Conservation (phyloP, 73 alveolate species). For the Symbiodinium pilosum region DNA sequence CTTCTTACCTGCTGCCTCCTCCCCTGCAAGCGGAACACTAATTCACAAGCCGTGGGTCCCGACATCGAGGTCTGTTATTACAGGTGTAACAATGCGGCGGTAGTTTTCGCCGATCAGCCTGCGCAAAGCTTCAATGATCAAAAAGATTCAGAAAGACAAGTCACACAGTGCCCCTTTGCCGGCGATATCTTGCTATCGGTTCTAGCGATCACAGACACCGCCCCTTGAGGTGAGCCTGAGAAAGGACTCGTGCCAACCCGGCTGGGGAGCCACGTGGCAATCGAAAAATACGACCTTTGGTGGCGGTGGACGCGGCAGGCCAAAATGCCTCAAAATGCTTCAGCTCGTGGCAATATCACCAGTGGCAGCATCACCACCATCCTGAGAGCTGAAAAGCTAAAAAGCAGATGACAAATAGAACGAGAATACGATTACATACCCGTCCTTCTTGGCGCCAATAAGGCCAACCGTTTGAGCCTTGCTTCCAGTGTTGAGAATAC, state of each 20-base stretch:
- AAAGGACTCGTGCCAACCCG: constrained; percentile 95
- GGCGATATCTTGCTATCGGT: no score
- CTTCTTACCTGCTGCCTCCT: no score
- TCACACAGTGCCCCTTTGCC: no score
- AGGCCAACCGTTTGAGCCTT: constrained; percentile 86
- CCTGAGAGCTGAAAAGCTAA: background rate
- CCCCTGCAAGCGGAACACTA: no score
- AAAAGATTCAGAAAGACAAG: no score
- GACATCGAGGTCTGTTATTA: constrained; percentile 84
- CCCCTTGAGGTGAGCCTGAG: constrained; percentile 45
- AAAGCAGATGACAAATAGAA: no score
- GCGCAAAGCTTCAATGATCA: no score
- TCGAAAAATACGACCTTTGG: constrained; percentile 48
- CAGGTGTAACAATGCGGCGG: constrained; percentile 87
- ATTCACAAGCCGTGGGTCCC: constrained; percentile 45
- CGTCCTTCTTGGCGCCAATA: constrained; percentile 77
- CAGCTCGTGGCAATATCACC: constrained; percentile 33
- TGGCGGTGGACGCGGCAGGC: background rate
- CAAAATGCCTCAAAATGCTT: background rate
- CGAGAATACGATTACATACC: no score
- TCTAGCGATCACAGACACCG: no score
- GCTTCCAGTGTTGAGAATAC: no score
- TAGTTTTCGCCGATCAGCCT: constrained; percentile 81
- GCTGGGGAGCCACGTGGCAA: constrained; percentile 94
- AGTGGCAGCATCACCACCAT: constrained; percentile 90